phyloP scores from a whole-genome alignment of 768 basidiomycete species.

The Lyophyllum atratum region DNA sequence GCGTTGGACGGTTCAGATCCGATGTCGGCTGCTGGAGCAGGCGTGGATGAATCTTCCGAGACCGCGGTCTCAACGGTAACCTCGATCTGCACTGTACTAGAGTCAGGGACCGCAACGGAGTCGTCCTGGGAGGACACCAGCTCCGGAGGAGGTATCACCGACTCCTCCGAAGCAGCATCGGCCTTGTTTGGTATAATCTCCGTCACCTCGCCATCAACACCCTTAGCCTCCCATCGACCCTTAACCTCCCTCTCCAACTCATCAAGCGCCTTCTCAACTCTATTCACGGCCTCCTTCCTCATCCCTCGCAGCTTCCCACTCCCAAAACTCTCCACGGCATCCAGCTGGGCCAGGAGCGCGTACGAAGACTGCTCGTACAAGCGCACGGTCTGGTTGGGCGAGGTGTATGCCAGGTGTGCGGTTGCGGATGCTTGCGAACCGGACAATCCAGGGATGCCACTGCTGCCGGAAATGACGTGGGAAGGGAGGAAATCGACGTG shows the following conservation, averaged over 20 bases:
- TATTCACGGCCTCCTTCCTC: slow-evolving; percentile 55
- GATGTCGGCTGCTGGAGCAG: background rate
- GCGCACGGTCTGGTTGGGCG: slow-evolving; percentile 60
- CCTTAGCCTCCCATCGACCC: slow-evolving; percentile 33
- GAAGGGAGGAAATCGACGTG: slow-evolving; percentile 43
- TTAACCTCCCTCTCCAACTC: slow-evolving; percentile 51
- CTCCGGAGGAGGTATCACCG: background rate
- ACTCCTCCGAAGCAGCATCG: background rate
- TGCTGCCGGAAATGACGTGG: slow-evolving; percentile 24
- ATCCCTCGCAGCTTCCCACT: slow-evolving; percentile 49
- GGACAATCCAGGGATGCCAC: slow-evolving; percentile 14
- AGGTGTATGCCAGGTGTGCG: slow-evolving; percentile 54
- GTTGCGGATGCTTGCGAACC: slow-evolving; percentile 22
- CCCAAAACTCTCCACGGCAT: slow-evolving; percentile 63
- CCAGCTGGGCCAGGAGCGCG: slow-evolving; percentile 57
- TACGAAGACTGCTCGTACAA: slow-evolving; percentile 63
- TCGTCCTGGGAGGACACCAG: background rate
- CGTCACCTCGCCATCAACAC: slow-evolving; percentile 5
- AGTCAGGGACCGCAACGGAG: too few species aligned
- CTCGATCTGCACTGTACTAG: background rate
- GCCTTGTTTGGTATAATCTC: background rate
- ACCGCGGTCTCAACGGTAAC: background rate
- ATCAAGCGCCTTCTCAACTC: slow-evolving; percentile 59
- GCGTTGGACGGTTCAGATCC: too few species aligned
- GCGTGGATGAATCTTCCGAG: background rate